phyloP scores from a whole-genome alignment of 257 asterid species.

The Solanum corneliomulleri region DNA sequence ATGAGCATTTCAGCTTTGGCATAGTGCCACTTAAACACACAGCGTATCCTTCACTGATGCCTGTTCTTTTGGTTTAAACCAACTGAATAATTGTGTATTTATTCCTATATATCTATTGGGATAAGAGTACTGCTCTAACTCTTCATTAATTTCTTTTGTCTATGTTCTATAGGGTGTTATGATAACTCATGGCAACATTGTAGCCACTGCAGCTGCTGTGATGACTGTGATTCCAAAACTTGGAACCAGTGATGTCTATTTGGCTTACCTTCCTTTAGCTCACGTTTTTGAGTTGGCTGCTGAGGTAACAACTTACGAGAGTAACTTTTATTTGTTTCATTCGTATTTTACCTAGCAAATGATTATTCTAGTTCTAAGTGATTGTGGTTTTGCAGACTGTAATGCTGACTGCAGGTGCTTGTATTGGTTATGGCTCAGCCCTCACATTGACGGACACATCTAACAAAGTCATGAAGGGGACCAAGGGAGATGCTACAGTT shows the following conservation, averaged over 20 bases:
- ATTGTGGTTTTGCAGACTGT: slow-evolving; percentile 44
- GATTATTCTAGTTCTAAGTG: slow-evolving; percentile 11
- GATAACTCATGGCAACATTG: slow-evolving; percentile 89
- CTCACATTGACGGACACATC: slow-evolving; percentile 88
- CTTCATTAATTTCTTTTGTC: neutral
- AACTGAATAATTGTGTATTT: neutral
- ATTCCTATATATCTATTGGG: neutral
- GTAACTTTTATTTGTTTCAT: neutral
- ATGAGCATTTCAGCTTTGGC: neutral
- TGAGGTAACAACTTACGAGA: slow-evolving; percentile 40
- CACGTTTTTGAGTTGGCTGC: slow-evolving; percentile 92
- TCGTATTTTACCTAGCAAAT: neutral
- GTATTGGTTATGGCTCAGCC: slow-evolving; percentile 84
- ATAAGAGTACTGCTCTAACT: neutral
- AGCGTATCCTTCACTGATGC: neutral
- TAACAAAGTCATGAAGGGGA: slow-evolving; percentile 80
- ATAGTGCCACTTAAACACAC: neutral
- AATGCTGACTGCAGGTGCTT: slow-evolving; percentile 67
- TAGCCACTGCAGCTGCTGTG: slow-evolving; percentile 89
- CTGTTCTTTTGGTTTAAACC: neutral
- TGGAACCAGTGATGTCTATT: slow-evolving; percentile 58
- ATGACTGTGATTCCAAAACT: slow-evolving; percentile 67
- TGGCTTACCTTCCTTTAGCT: slow-evolving; percentile 92
- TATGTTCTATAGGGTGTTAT: slow-evolving; percentile 62
- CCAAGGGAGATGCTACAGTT: slow-evolving; percentile 77